A percentile compares a stretch with the other conserved stretches of the same genome.
Conservation (phyloP, 2,329 filamentous ascomycete species). For the Ceratocystis albifundus region DNA sequence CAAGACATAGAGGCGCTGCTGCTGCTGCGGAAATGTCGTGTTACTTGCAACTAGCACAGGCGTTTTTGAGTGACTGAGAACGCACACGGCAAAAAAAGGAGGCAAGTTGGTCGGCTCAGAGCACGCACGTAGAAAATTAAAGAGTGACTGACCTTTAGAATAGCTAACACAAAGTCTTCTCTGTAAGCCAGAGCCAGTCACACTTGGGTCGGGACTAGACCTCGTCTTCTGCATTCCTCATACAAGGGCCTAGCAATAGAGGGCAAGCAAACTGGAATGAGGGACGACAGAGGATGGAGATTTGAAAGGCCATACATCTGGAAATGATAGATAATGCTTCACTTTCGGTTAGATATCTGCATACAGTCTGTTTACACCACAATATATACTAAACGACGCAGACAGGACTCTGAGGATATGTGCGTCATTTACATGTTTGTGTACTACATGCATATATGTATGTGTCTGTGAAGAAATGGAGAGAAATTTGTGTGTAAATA, state of each 20-base stretch:
- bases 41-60: not conserved
- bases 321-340: too few species aligned
- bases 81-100: not conserved
- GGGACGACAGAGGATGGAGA: not conserved
- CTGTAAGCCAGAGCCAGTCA: not conserved
- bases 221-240: not conserved
- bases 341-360: too few species aligned
- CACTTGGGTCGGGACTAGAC: not conserved
- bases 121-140: not conserved
- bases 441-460: too few species aligned
- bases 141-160: not conserved
- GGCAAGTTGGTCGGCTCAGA: not conserved
- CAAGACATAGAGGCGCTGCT: not conserved
- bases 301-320: too few species aligned
- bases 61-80: not conserved
- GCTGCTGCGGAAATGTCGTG: not conserved
- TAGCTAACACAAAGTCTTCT: not conserved
- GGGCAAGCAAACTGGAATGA: not conserved
- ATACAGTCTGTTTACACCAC: too few species aligned
- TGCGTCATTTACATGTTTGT: too few species aligned
- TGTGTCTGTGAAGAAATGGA: not conserved
- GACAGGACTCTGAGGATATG: too few species aligned
- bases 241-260: not conserved
- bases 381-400: too few species aligned
- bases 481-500: not conserved